Conservation (phyloP, 345 rosid genomes). For the Clausena lansium region DNA sequence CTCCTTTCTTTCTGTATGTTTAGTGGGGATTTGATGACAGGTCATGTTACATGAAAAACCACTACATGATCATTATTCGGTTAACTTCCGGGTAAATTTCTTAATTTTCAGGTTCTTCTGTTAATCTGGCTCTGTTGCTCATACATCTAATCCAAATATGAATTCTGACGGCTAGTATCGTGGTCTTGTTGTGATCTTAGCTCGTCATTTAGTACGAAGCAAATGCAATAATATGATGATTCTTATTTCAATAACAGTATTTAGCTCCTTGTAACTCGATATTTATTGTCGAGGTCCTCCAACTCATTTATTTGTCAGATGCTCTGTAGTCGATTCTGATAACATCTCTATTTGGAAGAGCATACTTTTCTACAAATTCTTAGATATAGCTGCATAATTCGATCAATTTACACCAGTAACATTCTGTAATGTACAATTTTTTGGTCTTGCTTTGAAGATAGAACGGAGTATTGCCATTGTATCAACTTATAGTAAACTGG, state of each 20-base stretch:
- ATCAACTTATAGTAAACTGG: too few species aligned
- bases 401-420: too few species aligned
- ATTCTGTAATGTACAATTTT: not conserved
- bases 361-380: too few species aligned
- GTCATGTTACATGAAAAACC: conserved; percentile 92
- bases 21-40: conserved; percentile 85
- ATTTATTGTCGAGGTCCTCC: too few species aligned
- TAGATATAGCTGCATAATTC: too few species aligned
- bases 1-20: conserved; percentile 14
- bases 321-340: too few species aligned
- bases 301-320: too few species aligned
- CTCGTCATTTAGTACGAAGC: not conserved
- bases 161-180: too few species aligned
- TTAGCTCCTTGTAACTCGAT: not conserved
- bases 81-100: conserved; percentile 69
- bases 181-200: not conserved
- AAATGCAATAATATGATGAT: not conserved
- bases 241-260: not conserved
- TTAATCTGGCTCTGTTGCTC: not conserved
- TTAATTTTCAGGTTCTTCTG: not conserved
- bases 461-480: too few species aligned
- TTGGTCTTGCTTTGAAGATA: too few species aligned
- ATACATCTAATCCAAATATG: too few species aligned
- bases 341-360: too few species aligned
- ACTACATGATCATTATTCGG: conserved; percentile 60